phyloP scores from a whole-genome alignment of 2,329 filamentous ascomycete species.

The Xylaria polymorpha region DNA sequence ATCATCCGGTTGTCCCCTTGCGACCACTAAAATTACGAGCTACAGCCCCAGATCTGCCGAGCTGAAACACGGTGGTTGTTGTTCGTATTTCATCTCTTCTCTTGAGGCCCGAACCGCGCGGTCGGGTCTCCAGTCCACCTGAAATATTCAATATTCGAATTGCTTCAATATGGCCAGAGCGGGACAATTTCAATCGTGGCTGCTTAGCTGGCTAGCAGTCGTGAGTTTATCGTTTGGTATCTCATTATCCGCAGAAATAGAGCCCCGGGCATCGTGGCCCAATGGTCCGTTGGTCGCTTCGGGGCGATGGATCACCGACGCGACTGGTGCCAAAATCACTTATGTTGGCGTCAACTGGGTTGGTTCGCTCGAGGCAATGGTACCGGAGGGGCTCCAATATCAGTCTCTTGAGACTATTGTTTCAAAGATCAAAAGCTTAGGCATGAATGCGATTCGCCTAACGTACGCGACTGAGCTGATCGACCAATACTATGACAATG shows the following conservation, averaged over 20 bases:
- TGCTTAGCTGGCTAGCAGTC: conserved; percentile 30
- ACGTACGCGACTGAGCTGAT: conserved; percentile 74
- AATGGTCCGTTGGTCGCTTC: conserved; percentile 57
- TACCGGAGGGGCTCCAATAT: conserved; percentile 73
- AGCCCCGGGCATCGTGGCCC: conserved; percentile 50
- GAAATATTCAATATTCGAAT: background rate
- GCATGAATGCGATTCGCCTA: conserved; percentile 72
- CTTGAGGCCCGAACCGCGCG: conserved; percentile 9
- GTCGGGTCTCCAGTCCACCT: conserved; percentile 12
- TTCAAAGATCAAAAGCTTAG: conserved; percentile 65
- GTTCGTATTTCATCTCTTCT: conserved; percentile 25
- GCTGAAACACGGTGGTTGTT: conserved; percentile 28
- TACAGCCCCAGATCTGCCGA: conserved; percentile 31
- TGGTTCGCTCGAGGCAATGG: conserved; percentile 69
- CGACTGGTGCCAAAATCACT: conserved; percentile 57
- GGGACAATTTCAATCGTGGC: conserved; percentile 4
- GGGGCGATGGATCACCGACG: conserved; percentile 58
- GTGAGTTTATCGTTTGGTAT: conserved; percentile 11
- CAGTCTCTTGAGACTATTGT: conserved; percentile 67
- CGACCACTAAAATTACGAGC: conserved; percentile 30
- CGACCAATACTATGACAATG: conserved; percentile 66
- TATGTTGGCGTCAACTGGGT: conserved; percentile 72
- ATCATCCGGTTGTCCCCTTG: background rate
- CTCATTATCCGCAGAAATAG: conserved; percentile 20
- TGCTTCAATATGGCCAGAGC: conserved; percentile 18